These are phyloP conservation scores for Coemansia sp. DNA, from an alignment of 192 early-diverging fungal species.

Conservation along the genomic window DNA sequence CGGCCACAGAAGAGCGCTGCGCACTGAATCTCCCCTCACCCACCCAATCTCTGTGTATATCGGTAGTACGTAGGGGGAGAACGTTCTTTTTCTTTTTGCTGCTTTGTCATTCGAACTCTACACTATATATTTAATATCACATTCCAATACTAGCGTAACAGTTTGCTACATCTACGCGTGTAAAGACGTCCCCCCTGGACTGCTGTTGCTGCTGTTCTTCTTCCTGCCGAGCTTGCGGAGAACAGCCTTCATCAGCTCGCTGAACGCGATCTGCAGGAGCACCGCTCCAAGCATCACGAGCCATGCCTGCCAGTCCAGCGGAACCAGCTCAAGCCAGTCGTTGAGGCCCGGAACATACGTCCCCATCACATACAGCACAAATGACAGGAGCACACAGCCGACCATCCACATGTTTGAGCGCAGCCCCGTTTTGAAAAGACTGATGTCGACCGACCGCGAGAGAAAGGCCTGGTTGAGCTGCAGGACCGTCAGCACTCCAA, in stretches of 20 bases:
- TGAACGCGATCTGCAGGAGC: conserved; percentile 57
- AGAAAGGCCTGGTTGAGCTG: conserved; percentile 89
- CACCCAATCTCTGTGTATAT: not conserved
- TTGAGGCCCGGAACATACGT: conserved; percentile 73
- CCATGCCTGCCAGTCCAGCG: conserved; percentile 64
- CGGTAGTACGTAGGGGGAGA: too few species aligned
- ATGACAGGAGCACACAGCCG: conserved; percentile 68
- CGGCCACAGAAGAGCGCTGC: conserved; percentile 41
- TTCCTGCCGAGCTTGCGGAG: conserved; percentile 40
- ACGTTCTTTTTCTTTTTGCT: too few species aligned
- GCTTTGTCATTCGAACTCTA: too few species aligned
- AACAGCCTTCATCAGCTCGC: conserved; percentile 62
- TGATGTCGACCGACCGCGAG: conserved; percentile 69
- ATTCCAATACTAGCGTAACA: too few species aligned
- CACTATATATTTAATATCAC: too few species aligned
- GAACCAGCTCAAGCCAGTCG: conserved; percentile 59
- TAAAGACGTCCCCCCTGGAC: not conserved
- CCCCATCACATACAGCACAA: conserved; percentile 71
- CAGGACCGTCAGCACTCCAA: conserved; percentile 78
- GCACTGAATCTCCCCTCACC: not conserved
- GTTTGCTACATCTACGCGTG: not conserved
- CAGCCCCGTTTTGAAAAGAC: conserved; percentile 75
- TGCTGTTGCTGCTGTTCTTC: not conserved
- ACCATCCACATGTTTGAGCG: conserved; percentile 82
- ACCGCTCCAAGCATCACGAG: conserved; percentile 62